Evolutionary conservation across 225 moss, liverwort and hornwort genomes (phyloP), one percentile per base, ranked within the genome.

Genomic region (Climacium dendroides): DNA sequence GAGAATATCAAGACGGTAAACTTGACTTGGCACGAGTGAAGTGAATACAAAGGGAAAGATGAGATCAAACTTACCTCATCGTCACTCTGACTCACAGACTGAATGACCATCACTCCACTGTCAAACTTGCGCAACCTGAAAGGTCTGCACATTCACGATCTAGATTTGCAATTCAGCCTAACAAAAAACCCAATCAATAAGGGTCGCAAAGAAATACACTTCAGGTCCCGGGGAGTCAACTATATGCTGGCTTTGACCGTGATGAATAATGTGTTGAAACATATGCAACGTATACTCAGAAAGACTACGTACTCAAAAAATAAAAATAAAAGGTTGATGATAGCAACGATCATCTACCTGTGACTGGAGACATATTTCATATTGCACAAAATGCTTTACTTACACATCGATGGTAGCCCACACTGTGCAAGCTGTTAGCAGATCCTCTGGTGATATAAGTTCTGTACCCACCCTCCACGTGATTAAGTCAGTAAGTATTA

Each of bases 31-130:
- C 48, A 77, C 72, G 70, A 70, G 39, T 57, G 45, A 26, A 82
- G 62, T 57, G 73, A 57, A 86, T 73, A 50, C 57, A 14, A 63
- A 78, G 65, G 59, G 37, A 82, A 50, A 79, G 79, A 50, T 63
- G 34, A 79, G 63, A 76, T 76, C 43, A 75, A 57, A 76, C 87
- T 62, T 79, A 98, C 98, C 94, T 99, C 95, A 70, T 95, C 96
- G 87, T 99, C 95, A 78, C 93, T 99, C 87, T 97, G 98, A 87
- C 91, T 95, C 87, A 94, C 94, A 50, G 98, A 95, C 85, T 99
- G 98, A 87, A 99, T 96, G 83, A 99, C 98, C 95, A 95, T 94
- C 71, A 99, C 98, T 84, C 98, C 98, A 87, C 98, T 99, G 89
- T 99, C 98, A 89, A 99, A 99, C 85, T 94, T 95, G 79, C 95